These are phyloP conservation scores for Dictyostelium brefeldianum DNA, from an alignment of 78 protist species.

Conservation along the genomic window DNA sequence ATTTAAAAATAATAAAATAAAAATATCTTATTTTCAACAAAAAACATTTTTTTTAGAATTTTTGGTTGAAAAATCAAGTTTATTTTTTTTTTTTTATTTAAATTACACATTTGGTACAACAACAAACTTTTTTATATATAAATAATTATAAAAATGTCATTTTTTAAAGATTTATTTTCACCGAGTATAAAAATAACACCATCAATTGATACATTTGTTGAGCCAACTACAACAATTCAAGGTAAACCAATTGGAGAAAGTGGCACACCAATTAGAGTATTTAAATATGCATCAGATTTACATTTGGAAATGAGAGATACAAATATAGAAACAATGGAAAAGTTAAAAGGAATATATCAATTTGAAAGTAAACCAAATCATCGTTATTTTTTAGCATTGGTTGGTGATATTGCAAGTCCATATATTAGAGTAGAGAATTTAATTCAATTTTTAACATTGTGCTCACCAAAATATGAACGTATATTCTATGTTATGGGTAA, in stretches of 20 bases:
- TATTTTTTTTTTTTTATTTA: no score
- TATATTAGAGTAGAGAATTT: not conserved
- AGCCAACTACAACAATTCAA: conserved; percentile 22
- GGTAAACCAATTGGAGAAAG: not conserved
- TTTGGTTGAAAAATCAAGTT: no score
- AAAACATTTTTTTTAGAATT: no score
- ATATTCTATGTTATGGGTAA: conserved; percentile 6
- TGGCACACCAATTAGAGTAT: conserved; percentile 17
- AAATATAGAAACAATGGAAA: not conserved
- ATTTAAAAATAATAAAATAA: no score
- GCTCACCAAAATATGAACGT: not conserved
- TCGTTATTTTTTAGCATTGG: conserved; percentile 27
- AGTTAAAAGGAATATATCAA: not conserved
- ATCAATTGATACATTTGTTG: not conserved
- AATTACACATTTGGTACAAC: no score
- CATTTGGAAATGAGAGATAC: conserved; percentile 61
- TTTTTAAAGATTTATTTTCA: not conserved
- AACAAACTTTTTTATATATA: no score
- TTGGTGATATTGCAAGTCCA: conserved; percentile 40
- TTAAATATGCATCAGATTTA: conserved; percentile 50
- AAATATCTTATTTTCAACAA: no score
- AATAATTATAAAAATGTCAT: not conserved
- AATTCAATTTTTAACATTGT: not conserved
- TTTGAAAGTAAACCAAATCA: conserved; percentile 26
- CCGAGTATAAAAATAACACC: conserved; percentile 1